These are phyloP conservation scores for Kazachstania psychrophila DNA, from an alignment of 805 yeast species.

Conservation along the genomic window DNA sequence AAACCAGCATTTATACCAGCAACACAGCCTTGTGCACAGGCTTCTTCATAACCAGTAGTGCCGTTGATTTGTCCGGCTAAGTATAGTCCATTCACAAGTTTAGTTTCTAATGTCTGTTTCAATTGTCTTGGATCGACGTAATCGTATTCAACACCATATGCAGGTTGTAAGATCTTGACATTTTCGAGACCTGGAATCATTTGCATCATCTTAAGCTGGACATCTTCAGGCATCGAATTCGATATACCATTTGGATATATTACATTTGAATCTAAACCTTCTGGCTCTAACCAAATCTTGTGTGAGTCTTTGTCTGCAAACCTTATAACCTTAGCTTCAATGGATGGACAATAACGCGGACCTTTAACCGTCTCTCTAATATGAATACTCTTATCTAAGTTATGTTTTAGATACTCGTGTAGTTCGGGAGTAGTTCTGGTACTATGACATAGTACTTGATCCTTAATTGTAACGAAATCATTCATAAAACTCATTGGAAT, in stretches of 20 bases:
- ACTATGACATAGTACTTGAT: constrained; percentile 62
- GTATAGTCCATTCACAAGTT: constrained; percentile 63
- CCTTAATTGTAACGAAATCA: constrained; percentile 49
- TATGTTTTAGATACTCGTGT: constrained; percentile 58
- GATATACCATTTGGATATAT: constrained; percentile 96
- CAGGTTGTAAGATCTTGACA: constrained; percentile 86
- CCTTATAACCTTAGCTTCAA: constrained; percentile 78
- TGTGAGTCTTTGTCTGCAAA: constrained; percentile 72
- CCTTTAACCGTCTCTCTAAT: constrained; percentile 91
- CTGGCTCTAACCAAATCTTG: constrained; percentile 92
- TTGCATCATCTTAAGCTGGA: constrained; percentile 64
- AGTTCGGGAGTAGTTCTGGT: constrained; percentile 70
- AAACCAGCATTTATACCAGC: constrained; percentile 96
- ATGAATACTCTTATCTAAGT: constrained; percentile 78
- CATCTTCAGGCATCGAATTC: constrained; percentile 91
- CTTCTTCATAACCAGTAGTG: constrained; percentile 98
- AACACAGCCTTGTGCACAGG: constrained; percentile 90
- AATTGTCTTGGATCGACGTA: constrained; percentile 91
- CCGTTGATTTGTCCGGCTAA: constrained; percentile 98
- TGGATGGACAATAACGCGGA: constrained; percentile 95
- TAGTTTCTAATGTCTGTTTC: constrained; percentile 69
- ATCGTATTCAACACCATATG: constrained; percentile 98
- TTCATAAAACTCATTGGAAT: constrained; percentile 84
- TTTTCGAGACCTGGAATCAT: constrained; percentile 84
- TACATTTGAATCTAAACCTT: constrained; percentile 78